Evolutionary conservation across 2,329 filamentous ascomycete genomes (phyloP), one percentile per base, ranked within the genome.

Genomic region (Aspergillus eucalypticola): DNA sequence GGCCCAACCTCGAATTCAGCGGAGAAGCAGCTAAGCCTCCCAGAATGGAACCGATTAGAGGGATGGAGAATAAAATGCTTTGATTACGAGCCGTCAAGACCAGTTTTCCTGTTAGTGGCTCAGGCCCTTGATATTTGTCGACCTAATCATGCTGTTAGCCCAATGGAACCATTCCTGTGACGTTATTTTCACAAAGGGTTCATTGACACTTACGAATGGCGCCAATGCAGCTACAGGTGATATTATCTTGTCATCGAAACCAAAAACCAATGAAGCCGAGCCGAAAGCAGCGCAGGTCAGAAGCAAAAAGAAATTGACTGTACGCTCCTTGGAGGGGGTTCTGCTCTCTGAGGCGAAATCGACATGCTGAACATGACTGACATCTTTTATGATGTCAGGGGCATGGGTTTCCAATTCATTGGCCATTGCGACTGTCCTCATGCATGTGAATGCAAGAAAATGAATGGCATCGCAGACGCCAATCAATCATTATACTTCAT

Each of bases 21-120:
- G 73, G 73, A 1, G 72, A 71, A 2, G 73, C 73, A 8, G 70
- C 41, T 10, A 75, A 56, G n/a, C 70, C 71, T 23, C 73, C 73
- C 13, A 75, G 17, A 19, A 73, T 68, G 4, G 73, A 72, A 5
- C 72, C 73, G 21, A 76, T 71, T 19, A 77, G 67, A 8, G 74
- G 75, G 5, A 76, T 63, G 6, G 72, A 73, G 44, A 77, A 69
- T 44, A 77, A 58, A 15, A 77, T 60, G 54, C 74, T 69, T 29
- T 75, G 73, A 42, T 77, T 77, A 21, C 67, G 71, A 5, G 73
- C 73, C 8, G 70, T 71, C 7, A 74, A 64, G 23, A 66, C 64
- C 8, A 65, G 65, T n/a, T 54, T 59, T 11, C 66, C 67, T 5
- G 67, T 66, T 3, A 51, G 60, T 10, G 65, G 64, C 41, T 72